Percentiles rank a stretch among this genome's conserved stretches.
These are phyloP conservation scores for Lepidopterella palustris DNA, from an alignment of 495 filamentous ascomycete genomes.

Conservation along the genomic window DNA sequence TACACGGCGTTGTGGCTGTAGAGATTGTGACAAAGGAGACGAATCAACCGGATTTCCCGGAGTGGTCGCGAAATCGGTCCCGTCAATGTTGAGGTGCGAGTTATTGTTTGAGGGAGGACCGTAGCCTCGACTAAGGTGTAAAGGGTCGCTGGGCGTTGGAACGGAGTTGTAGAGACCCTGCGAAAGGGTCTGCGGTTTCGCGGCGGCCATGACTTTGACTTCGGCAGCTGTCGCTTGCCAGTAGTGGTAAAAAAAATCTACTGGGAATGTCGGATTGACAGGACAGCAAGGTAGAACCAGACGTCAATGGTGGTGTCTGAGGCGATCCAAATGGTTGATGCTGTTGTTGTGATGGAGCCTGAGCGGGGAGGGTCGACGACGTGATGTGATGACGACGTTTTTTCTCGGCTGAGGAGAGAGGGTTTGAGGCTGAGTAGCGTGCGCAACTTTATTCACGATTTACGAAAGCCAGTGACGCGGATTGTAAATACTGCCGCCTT, in stretches of 20 bases:
- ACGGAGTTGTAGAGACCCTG: conserved; percentile 23
- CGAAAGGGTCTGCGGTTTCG: conserved; percentile 25
- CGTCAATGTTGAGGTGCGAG: conserved; percentile 15
- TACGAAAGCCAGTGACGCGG: not conserved
- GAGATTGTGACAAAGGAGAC: conserved; percentile 43
- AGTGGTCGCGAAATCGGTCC: conserved; percentile 34
- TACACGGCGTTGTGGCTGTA: conserved; percentile 18
- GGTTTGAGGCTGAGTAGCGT: not conserved
- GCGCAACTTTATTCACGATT: not conserved
- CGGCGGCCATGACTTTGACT: not conserved
- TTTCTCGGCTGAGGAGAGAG: not conserved
- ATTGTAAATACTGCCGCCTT: not conserved
- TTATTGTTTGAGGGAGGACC: conserved; percentile 10
- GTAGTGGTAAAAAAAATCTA: no score
- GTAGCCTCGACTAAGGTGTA: conserved; percentile 32
- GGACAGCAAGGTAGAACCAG: no score
- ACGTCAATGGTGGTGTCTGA: no score
- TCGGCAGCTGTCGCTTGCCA: not conserved
- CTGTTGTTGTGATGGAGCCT: not conserved
- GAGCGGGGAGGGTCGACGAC: not conserved
- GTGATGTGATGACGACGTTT: not conserved
- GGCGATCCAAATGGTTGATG: no score
- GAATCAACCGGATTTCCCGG: conserved; percentile 39
- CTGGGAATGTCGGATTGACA: no score
- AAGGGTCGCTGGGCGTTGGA: conserved; percentile 27